Conservation (phyloP, 441 rosid genomes). For the Brassica hybrid region DNA sequence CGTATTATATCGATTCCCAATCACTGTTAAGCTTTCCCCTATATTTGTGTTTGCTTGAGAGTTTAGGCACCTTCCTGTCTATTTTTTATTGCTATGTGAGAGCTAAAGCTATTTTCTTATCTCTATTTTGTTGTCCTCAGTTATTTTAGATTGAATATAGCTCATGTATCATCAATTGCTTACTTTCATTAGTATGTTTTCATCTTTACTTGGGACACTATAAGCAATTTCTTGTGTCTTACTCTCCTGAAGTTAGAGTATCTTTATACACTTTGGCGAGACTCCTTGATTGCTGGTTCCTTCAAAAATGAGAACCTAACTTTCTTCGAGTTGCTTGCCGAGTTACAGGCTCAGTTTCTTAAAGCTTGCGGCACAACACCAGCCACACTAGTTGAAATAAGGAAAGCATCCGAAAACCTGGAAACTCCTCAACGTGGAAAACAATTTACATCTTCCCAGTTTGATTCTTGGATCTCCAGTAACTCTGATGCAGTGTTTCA, state of each 20-base stretch:
- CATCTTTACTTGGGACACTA: conserved; percentile 7
- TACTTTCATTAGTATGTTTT: not conserved
- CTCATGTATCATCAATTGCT: not conserved
- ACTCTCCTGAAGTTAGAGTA: not conserved
- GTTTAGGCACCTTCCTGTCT: no score
- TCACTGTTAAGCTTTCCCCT: no score
- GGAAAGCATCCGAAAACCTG: conserved; percentile 52
- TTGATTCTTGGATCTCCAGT: conserved; percentile 47
- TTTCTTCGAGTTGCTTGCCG: not conserved
- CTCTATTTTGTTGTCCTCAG: not conserved
- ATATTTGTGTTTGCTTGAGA: no score
- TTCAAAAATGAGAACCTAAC: not conserved
- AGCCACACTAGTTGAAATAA: conserved; percentile 58
- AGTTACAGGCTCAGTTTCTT: conserved; percentile 66
- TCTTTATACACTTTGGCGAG: not conserved
- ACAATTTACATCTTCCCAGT: conserved; percentile 47
- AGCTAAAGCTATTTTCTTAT: no score
- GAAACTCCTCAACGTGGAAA: conserved; percentile 40
- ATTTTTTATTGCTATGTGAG: no score
- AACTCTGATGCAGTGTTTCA: conserved; percentile 48
- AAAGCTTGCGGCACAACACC: conserved; percentile 68
- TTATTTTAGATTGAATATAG: not conserved
- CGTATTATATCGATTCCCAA: no score
- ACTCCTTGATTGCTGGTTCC: not conserved
- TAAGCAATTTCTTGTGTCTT: not conserved